phyloP scores from a whole-genome alignment of 257 asterid genomes.

The Marsdenia floribunda region DNA sequence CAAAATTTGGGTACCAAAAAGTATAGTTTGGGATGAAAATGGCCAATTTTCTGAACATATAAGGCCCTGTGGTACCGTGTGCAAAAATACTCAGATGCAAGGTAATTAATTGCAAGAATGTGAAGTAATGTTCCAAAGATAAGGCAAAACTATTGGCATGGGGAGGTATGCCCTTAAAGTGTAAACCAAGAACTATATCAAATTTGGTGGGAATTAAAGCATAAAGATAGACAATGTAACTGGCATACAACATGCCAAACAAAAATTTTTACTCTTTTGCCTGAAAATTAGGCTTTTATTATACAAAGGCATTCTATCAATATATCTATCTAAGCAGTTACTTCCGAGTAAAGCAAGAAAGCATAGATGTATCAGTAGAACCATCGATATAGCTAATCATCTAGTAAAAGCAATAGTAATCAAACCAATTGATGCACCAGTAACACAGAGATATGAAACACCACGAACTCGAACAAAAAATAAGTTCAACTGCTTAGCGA shows the following conservation, averaged over 20 bases:
- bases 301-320: not conserved
- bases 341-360: not conserved
- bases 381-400: constrained; percentile 19
- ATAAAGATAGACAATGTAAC: not conserved
- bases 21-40: no score
- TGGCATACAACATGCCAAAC: not conserved
- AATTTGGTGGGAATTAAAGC: not conserved
- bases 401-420: constrained; percentile 40
- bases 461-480: constrained; percentile 64
- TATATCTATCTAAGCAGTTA: not conserved
- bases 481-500: constrained; percentile 75
- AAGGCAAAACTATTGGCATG: not conserved
- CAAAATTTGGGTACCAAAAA: no score
- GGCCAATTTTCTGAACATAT: no score
- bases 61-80: not conserved
- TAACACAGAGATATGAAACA: constrained; percentile 73
- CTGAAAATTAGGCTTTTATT: not conserved
- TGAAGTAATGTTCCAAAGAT: not conserved
- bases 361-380: not conserved
- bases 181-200: not conserved
- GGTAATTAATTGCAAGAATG: no score
- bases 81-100: not conserved
- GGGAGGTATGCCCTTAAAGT: not conserved
- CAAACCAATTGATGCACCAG: constrained; percentile 58
- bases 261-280: not conserved